phyloP scores from a whole-genome alignment of 2,329 filamentous ascomycete genomes.

The Moelleriella libera region DNA sequence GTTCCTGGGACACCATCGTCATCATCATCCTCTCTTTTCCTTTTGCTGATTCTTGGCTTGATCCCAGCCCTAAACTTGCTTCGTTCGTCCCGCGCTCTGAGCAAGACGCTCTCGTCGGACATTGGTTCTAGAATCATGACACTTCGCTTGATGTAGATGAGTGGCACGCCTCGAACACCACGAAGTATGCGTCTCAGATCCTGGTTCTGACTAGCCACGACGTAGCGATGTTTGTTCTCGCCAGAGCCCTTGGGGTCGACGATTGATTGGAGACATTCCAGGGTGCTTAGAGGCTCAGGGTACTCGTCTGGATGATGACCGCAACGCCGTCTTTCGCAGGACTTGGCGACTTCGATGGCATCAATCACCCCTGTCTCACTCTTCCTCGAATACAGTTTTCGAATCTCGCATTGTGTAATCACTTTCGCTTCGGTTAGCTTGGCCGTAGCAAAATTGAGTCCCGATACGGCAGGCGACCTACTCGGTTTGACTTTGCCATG shows the following conservation, averaged over 20 bases:
- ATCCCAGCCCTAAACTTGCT: conserved; percentile 61
- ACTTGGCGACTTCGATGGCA: conserved; percentile 65
- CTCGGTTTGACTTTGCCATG: conserved; percentile 76
- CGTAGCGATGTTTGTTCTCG: conserved; percentile 66
- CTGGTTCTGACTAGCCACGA: conserved; percentile 60
- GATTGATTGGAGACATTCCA: conserved; percentile 59
- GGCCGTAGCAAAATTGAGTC: no score
- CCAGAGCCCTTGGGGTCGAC: conserved; percentile 63
- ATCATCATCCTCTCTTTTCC: conserved; percentile 31
- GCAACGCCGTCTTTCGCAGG: conserved; percentile 61
- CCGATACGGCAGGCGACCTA: conserved; percentile 23
- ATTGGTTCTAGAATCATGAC: conserved; percentile 64
- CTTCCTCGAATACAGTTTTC: conserved; percentile 57
- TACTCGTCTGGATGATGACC: conserved; percentile 62
- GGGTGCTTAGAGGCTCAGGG: conserved; percentile 52
- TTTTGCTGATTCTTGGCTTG: conserved; percentile 34
- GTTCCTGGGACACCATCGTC: conserved; percentile 19
- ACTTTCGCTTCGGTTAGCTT: conserved; percentile 28
- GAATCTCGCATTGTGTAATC: conserved; percentile 71
- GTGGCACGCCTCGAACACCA: conserved; percentile 54
- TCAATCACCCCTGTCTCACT: conserved; percentile 35
- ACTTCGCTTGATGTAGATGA: conserved; percentile 66
- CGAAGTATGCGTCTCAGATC: conserved; percentile 51
- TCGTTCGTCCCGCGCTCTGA: conserved; percentile 54
- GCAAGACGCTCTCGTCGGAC: conserved; percentile 49